Conservation (phyloP, 805 yeast species). For the Pichia eremophila region DNA sequence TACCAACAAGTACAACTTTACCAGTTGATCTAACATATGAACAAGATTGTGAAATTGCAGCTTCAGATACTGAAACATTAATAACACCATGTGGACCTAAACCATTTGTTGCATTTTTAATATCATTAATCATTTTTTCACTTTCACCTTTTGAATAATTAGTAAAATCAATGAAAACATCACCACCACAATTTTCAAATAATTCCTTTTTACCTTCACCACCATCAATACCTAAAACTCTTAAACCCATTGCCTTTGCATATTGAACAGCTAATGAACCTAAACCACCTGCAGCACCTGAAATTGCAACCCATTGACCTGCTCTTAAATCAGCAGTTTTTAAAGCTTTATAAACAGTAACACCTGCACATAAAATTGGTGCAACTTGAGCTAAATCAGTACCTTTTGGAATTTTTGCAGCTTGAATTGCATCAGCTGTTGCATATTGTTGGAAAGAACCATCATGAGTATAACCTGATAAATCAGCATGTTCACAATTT, state of each 20-base stretch:
- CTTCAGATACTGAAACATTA: constrained; percentile 43
- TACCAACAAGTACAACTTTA: constrained; percentile 51
- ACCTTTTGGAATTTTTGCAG: constrained; percentile 37
- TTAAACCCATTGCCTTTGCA: constrained; percentile 40
- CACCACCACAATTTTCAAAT: constrained; percentile 35
- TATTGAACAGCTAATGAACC: constrained; percentile 43
- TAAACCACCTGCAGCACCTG: constrained; percentile 46
- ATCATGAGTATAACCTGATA: constrained; percentile 69
- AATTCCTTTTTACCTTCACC: constrained; percentile 37
- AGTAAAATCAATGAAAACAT: constrained; percentile 37
- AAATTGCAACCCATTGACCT: constrained; percentile 44
- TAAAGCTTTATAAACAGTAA: constrained; percentile 45
- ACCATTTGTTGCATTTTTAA: constrained; percentile 35
- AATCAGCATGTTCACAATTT: constrained; percentile 60
- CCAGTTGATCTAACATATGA: constrained; percentile 42
- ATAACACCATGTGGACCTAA: constrained; percentile 42
- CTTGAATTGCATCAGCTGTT: constrained; percentile 44
- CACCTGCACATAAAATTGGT: constrained; percentile 46
- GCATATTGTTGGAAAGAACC: constrained; percentile 50
- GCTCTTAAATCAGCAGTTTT: constrained; percentile 38
- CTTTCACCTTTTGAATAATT: constrained; percentile 20
- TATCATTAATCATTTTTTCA: constrained; percentile 31
- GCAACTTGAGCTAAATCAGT: constrained; percentile 39
- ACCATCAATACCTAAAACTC: constrained; percentile 41
- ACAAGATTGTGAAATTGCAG: constrained; percentile 36